Evolutionary conservation across 2,329 filamentous ascomycete species (phyloP).

Genomic region (Calonectria naviculata): DNA sequence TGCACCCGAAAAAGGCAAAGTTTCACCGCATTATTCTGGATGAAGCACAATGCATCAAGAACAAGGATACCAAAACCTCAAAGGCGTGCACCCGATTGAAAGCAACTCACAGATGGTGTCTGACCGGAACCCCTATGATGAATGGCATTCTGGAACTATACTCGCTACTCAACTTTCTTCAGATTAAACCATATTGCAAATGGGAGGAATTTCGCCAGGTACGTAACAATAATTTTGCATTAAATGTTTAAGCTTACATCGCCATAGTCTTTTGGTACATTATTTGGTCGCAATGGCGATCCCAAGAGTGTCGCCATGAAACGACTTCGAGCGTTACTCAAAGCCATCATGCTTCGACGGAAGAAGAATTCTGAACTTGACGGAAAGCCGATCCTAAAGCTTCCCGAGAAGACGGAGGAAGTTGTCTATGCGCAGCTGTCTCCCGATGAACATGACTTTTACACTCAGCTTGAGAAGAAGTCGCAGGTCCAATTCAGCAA

Average conservation of each 20-base stretch:
- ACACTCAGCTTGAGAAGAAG: slow-evolving; percentile 77
- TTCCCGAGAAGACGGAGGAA: slow-evolving; percentile 81
- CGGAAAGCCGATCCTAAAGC: slow-evolving; percentile 81
- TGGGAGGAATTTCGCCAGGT: slow-evolving; percentile 70
- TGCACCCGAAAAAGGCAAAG: slow-evolving; percentile 68
- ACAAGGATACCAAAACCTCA: slow-evolving; percentile 77
- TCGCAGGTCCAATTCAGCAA: slow-evolving; percentile 80
- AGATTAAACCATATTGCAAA: slow-evolving; percentile 79
- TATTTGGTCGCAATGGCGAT: slow-evolving; percentile 53
- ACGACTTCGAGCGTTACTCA: slow-evolving; percentile 79
- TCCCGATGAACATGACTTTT: slow-evolving; percentile 80
- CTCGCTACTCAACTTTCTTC: slow-evolving; percentile 81
- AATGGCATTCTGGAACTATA: slow-evolving; percentile 84
- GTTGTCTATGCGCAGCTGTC: slow-evolving; percentile 80
- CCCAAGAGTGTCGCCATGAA: slow-evolving; percentile 74
- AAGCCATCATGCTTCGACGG: slow-evolving; percentile 83
- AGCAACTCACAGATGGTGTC: slow-evolving; percentile 80
- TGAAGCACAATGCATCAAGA: slow-evolving; percentile 87
- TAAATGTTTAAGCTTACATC: not conserved
- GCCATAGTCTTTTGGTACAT: slow-evolving; percentile 53
- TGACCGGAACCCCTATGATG: slow-evolving; percentile 91
- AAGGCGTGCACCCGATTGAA: slow-evolving; percentile 74
- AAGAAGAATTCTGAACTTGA: slow-evolving; percentile 85
- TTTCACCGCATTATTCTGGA: slow-evolving; percentile 89
- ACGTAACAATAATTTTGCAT: slow-evolving; percentile 38